Conservation (phyloP, 2,329 filamentous ascomycete species). For the Verticillium nonalfalfae region DNA sequence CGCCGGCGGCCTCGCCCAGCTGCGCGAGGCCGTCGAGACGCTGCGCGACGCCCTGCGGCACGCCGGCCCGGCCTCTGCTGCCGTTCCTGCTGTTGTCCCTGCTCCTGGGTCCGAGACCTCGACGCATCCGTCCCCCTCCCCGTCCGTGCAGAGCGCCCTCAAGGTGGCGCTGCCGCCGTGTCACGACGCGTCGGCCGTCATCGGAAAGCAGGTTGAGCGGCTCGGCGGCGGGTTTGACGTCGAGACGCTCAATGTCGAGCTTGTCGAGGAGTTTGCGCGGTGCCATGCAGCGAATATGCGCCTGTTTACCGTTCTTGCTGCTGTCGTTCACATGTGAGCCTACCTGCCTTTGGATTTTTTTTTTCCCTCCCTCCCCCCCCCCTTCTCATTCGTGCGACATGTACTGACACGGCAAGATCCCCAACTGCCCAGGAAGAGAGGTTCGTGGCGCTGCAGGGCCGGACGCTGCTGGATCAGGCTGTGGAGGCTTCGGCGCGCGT, state of each 20-base stretch:
- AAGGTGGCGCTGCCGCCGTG: conserved; percentile 20
- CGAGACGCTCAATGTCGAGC: conserved; percentile 15
- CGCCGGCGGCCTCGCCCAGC: conserved; percentile 16
- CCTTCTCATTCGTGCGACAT: too few species aligned
- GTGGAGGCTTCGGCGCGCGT: conserved; percentile 7
- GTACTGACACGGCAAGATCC: neutral
- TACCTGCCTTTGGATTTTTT: too few species aligned
- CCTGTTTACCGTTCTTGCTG: conserved; percentile 12
- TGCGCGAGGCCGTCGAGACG: conserved; percentile 16
- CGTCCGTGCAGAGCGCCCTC: conserved; percentile 19
- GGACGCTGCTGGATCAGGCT: conserved; percentile 4
- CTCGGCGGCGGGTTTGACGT: conserved; percentile 17
- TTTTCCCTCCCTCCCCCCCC: too few species aligned
- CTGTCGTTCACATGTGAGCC: conserved; percentile 7
- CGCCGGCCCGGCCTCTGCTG: conserved; percentile 2
- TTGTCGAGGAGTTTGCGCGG: conserved; percentile 17
- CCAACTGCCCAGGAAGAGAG: conserved; percentile 4
- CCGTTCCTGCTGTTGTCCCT: too few species aligned
- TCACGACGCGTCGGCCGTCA: conserved; percentile 18
- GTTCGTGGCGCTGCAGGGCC: conserved; percentile 5
- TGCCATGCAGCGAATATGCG: conserved; percentile 16
- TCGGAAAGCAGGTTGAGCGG: conserved; percentile 27
- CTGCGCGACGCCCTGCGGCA: conserved; percentile 17
- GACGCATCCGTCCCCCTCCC: conserved; percentile 10
- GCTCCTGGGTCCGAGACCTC: too few species aligned